Evolutionary conservation across 352 stramenopile genomes (phyloP), one percentile per base, ranked within the genome.

Genomic region (Phytopythium ostracodes): DNA sequence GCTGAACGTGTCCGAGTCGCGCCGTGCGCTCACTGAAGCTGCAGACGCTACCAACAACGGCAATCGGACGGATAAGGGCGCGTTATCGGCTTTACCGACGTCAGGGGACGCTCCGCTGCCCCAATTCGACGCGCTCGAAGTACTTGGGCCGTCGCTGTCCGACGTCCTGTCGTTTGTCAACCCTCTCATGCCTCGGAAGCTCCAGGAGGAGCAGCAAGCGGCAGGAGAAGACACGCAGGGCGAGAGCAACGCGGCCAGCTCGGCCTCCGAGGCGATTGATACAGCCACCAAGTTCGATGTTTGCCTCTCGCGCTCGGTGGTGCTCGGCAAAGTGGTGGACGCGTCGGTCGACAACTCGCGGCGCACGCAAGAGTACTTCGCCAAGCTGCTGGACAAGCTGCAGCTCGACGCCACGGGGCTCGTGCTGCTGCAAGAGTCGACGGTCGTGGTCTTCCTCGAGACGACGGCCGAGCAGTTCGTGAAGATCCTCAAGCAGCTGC

Each of bases 361-460:
- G 24, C 76, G 82, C 40, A 72, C 78, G 22, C 79, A 91, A 64
- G 81, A 91, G 51, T 84, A 81, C 53, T 89, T 91, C 42, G 71
- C 73, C 25, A 78, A 81, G 42, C 63, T 79, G 44, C 63, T 91
- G 38, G 76, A 76, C 47, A 80, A 71, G 44, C 62, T 91, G 24
- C 57, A 87, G 60, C 81, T 74, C 49, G 77, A 91, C 49, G 77
- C 66, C 10, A 88, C 79, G 1, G 81, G 81, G 0, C 53, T 91
- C 35, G 76, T 84, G 38, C 49, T 89, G 36, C 58, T 89, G 9
- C 75, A 88, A 35, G 79, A 91, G 5, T 62, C 67, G 11, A 79
- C 71, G 1, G 51, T 88, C 38, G 54, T 87, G 10, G 64, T 91
- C 31, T 81, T 87, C 56, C 66, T 91, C 3, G 81, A 91, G 69